phyloP scores from a whole-genome alignment of 164 flowering plant species.

The Kingdonia uniflora region DNA sequence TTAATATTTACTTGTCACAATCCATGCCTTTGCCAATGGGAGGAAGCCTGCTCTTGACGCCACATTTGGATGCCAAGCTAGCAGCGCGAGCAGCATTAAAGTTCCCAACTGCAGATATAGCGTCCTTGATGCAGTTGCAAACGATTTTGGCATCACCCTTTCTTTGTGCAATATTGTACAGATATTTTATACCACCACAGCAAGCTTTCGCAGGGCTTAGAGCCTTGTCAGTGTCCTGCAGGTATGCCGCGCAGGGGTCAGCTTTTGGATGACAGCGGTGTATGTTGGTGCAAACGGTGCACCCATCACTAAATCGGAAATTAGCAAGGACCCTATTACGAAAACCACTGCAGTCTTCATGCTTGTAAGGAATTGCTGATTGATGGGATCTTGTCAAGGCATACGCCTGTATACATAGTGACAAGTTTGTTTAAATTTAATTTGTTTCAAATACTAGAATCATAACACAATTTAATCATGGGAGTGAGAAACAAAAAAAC shows the following conservation, averaged over 20 bases:
- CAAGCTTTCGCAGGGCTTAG: slow-evolving; percentile 18
- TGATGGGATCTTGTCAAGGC: too few relatives aligned
- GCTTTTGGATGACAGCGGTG: neutral
- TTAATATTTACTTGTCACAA: slow-evolving; percentile 2
- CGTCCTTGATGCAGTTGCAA: slow-evolving; percentile 23
- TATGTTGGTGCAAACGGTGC: slow-evolving; percentile 11
- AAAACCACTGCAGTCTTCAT: too few relatives aligned
- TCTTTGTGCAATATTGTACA: too few relatives aligned
- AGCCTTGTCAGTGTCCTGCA: slow-evolving; percentile 6
- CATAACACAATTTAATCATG: too few relatives aligned
- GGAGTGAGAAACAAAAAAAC: too few relatives aligned
- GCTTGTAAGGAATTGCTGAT: too few relatives aligned
- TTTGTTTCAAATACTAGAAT: too few relatives aligned
- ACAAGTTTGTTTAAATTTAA: too few relatives aligned
- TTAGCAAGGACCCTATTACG: too few relatives aligned
- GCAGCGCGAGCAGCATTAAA: neutral
- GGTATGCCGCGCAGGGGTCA: slow-evolving; percentile 20
- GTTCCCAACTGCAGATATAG: neutral
- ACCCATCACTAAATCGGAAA: too few relatives aligned
- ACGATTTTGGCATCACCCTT: slow-evolving; percentile 10
- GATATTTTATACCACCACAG: slow-evolving; percentile 17
- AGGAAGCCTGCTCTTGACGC: neutral
- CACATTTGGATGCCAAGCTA: slow-evolving; percentile 3
- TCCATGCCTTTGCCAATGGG: slow-evolving; percentile 1
- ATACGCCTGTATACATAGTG: too few relatives aligned